A percentile compares a stretch with the other conserved stretches of the same genome.
phyloP scores from a whole-genome alignment of 176 grass and related monocot species.

The Avena sativa region DNA sequence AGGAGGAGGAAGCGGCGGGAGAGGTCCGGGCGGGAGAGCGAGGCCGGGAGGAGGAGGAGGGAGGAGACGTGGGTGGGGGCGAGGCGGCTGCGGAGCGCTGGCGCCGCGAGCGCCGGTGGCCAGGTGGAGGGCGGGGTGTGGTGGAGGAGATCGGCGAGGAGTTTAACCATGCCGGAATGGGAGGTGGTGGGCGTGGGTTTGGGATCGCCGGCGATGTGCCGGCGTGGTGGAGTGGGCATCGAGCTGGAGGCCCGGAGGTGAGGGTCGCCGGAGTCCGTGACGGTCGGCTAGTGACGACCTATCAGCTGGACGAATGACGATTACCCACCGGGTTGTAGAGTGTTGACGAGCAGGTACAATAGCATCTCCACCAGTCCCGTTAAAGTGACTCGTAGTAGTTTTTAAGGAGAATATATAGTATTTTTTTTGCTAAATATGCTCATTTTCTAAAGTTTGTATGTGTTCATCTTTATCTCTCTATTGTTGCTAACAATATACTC shows the following conservation, averaged over 20 bases:
- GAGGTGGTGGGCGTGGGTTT: constrained; percentile 23
- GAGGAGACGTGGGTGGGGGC: not conserved
- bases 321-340: not conserved
- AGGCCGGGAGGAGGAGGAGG: constrained; percentile 5
- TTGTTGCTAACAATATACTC: no score
- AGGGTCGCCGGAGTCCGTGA: constrained; percentile 9
- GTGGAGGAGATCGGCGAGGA: constrained; percentile 49
- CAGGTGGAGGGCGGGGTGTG: constrained; percentile 44
- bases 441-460: no score
- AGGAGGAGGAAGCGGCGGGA: constrained; percentile 33
- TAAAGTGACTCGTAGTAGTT: no score
- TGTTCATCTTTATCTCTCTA: no score
- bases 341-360: not conserved
- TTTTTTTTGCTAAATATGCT: no score
- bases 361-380: no score
- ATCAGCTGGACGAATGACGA: not conserved
- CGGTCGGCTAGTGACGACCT: not conserved
- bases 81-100: constrained; percentile 45
- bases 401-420: no score
- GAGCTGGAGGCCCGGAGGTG: not conserved
- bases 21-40: constrained; percentile 10
- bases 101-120: constrained; percentile 45
- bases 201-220: not conserved
- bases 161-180: constrained; percentile 43
- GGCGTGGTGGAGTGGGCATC: constrained; percentile 33